Evolutionary conservation across 305 asterid species (phyloP), one percentile per base, ranked within the genome.

Genomic region (Nicotiana rustica): DNA sequence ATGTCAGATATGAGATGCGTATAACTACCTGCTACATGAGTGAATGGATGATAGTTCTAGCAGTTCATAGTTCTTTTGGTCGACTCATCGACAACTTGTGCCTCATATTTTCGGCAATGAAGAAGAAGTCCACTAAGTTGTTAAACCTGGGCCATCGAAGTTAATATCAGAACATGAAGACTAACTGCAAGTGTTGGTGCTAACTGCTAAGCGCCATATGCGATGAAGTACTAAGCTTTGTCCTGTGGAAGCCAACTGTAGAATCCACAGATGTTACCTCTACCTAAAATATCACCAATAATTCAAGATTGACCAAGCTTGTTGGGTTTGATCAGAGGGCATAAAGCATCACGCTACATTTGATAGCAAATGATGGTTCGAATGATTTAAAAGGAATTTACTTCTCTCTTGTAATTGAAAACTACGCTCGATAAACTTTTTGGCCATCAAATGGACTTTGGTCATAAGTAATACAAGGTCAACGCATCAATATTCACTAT

Each of bases 381-480:
- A 15, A 15, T 52, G 64, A 75, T 75, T 52, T 73, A 75, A 52
- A 49, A 52, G 62, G 79, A 25, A 75, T 52, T 49, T 52, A 49
- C 44, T 49, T 75, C 29, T 25, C 64, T 75, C 44, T 75, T 75
- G 44, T 75, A 15, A 49, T 41, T 29, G 44, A 52, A 6, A 52
- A 36, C 79, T 25, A 49, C 25, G 35, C 25, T 36, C 64, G 6
- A 21, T 75, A 52, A 7, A 9, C 4, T 25, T 13, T 29, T 59
- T 67, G 79, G 70, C 2, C 68, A 59, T 77, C 69, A 84, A 66
- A 71, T 47, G 61, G 14, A 71, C 21, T 71, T 75, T 52, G 79
- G 61, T 36, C 38, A 47, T 21, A 75, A 25, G 79, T 25, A 14
- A 8, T 52, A 75, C 44, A 14, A 21, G 64, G 25, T 25, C 25